A percentile compares a stretch with the other conserved stretches of the same genome.
Evolutionary conservation across 2,329 filamentous ascomycete genomes (phyloP).

Genomic region (Diaporthe citrichinensis): DNA sequence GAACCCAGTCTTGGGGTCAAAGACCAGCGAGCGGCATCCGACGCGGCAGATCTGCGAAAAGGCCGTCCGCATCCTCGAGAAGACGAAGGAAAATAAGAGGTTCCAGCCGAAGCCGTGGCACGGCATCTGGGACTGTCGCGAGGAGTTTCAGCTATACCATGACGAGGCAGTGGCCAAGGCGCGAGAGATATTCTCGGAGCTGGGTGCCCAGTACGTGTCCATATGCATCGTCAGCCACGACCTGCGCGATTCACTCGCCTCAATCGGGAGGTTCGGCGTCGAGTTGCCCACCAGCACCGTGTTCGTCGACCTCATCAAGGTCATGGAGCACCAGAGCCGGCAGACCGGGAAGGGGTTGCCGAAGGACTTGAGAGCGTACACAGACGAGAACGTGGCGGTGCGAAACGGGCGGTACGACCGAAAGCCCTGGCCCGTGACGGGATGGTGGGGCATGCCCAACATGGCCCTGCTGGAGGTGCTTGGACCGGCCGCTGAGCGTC

Average conservation of each 20-base stretch:
- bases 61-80: background rate
- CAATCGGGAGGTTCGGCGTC: background rate
- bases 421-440: background rate
- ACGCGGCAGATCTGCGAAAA: conserved; percentile 4
- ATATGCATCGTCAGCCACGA: conserved; percentile 3
- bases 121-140: background rate
- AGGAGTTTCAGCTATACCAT: background rate
- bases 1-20: background rate
- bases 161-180: background rate
- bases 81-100: background rate
- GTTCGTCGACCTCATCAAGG: conserved; percentile 3
- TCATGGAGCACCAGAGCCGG: conserved; percentile 2
- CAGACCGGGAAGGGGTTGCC: background rate
- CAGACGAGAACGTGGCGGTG: background rate
- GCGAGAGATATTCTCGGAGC: background rate
- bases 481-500: background rate
- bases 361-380: background rate
- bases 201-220: background rate
- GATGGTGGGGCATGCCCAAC: background rate
- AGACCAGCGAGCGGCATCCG: background rate
- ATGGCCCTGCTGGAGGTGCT: background rate
- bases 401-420: background rate
- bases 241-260: background rate
- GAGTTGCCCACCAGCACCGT: background rate
- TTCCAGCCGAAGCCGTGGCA: background rate